phyloP scores from a whole-genome alignment of 2,329 filamentous ascomycete genomes.

The Talaromyces rugulosus region DNA sequence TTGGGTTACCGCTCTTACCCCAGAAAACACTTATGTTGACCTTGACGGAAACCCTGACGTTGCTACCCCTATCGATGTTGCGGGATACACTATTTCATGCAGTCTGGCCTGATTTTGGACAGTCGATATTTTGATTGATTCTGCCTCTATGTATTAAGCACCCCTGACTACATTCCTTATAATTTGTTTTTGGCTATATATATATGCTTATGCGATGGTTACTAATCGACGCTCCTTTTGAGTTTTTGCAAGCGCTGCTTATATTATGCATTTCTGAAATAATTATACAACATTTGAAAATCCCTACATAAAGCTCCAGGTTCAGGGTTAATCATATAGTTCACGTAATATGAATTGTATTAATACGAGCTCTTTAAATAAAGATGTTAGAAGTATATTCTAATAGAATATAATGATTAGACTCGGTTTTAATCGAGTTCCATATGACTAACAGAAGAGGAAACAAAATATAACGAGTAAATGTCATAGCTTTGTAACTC shows the following conservation, averaged over 20 bases:
- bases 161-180: background rate
- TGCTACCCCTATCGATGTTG: constrained; percentile 7
- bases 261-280: background rate
- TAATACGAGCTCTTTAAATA: no score
- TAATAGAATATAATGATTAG: no score
- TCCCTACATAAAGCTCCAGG: background rate
- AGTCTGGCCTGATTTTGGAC: background rate
- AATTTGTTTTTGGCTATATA: background rate
- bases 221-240: background rate
- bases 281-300: background rate
- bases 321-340: no score
- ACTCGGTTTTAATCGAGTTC: no score
- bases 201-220: background rate
- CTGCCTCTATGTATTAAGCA: background rate
- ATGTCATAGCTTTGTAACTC: background rate
- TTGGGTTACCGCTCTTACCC: background rate
- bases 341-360: no score
- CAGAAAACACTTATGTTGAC: constrained; percentile 1
- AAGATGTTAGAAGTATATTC: no score
- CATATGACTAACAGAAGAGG: no score
- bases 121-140: background rate
- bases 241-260: background rate
- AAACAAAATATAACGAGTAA: background rate
- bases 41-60: constrained; percentile 4
- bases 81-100: constrained; percentile 2